These are phyloP conservation scores for Bretziella fagacearum DNA, from an alignment of 2,329 filamentous ascomycete genomes.

Conservation along the genomic window DNA sequence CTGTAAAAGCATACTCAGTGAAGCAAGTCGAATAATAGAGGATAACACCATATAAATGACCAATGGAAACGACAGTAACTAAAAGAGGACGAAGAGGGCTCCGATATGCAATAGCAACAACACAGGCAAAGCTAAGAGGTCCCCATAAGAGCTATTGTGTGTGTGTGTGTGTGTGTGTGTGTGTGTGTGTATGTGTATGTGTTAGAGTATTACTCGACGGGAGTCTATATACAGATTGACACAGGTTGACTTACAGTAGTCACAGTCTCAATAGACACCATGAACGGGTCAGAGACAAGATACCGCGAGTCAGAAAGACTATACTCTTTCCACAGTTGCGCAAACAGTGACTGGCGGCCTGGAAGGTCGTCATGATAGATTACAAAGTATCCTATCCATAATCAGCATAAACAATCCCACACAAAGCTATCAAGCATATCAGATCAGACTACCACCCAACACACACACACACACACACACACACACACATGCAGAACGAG, in stretches of 20 bases:
- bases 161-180: no score
- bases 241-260: conserved; percentile 43
- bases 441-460: no score
- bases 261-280: conserved; percentile 72
- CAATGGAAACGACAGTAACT: conserved; percentile 34
- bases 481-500: background rate
- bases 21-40: conserved; percentile 45
- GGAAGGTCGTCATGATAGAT: conserved; percentile 49
- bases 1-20: conserved; percentile 29
- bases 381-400: conserved; percentile 51
- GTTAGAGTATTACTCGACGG: background rate
- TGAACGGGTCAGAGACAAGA: conserved; percentile 63
- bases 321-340: conserved; percentile 89
- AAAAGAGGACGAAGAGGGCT: conserved; percentile 32
- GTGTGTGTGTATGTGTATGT: background rate
- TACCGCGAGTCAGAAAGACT: conserved; percentile 75
- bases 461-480: no score
- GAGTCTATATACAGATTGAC: no score
- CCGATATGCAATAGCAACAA: conserved; percentile 27
- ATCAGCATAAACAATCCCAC: no score
- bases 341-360: conserved; percentile 53
- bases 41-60: conserved; percentile 43
- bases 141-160: conserved; percentile 35
- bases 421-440: no score
- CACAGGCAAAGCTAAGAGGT: conserved; percentile 36